phyloP scores from a whole-genome alignment of 306 rosid genomes.

The Gastrolobium villosum region DNA sequence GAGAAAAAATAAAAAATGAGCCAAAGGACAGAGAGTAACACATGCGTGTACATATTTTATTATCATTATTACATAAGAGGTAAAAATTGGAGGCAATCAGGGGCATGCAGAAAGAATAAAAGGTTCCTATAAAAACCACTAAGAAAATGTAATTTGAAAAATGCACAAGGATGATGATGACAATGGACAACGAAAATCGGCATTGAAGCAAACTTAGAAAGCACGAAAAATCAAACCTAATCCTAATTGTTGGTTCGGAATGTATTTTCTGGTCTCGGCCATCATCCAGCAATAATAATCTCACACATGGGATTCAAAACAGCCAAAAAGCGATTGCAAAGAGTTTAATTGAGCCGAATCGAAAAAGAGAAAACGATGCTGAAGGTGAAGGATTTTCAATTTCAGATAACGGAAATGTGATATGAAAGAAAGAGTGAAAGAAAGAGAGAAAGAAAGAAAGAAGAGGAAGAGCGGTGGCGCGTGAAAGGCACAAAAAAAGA shows the following conservation, averaged over 20 bases:
- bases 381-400: neutral
- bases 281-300: slow-evolving; percentile 44
- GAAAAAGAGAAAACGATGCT: neutral
- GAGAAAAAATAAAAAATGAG: neutral
- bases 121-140: neutral
- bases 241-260: slow-evolving; percentile 62
- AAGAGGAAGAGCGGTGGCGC: slow-evolving; percentile 44
- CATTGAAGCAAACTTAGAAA: neutral
- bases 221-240: slow-evolving; percentile 56
- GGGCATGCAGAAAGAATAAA: slow-evolving; percentile 25
- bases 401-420: neutral
- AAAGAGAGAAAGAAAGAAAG: neutral
- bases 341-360: neutral
- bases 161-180: neutral
- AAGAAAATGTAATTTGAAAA: slow-evolving; percentile 2
- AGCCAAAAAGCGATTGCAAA: neutral
- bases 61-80: neutral
- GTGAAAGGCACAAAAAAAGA: slow-evolving; percentile 41
- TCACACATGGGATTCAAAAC: slow-evolving; percentile 37
- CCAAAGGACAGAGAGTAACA: neutral
- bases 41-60: neutral
- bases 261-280: slow-evolving; percentile 59
- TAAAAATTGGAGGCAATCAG: neutral
- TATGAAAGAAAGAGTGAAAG: neutral
- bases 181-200: neutral